A percentile compares a stretch with the other conserved stretches of the same genome.
Evolutionary conservation across 2,329 filamentous ascomycete genomes (phyloP).

Genomic region (Chrysoporthe cubensis): DNA sequence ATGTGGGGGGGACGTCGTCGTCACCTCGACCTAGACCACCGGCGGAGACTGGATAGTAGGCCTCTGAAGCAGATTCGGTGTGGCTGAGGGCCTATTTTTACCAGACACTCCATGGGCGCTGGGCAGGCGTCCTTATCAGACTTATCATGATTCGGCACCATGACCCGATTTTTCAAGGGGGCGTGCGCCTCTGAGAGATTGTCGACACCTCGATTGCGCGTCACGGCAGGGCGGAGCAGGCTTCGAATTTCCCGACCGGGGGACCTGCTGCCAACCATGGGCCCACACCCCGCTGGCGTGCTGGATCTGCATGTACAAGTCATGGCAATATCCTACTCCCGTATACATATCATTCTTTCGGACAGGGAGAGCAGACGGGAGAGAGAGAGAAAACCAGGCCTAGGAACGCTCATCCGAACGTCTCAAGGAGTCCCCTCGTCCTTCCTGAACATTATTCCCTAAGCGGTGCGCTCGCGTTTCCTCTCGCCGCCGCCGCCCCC

Average conservation of each 20-base stretch:
- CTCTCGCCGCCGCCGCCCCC: too few relatives aligned
- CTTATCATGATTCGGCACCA: not conserved
- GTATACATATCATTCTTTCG: not conserved
- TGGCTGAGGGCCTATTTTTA: not conserved
- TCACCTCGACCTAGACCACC: not conserved
- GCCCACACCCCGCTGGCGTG: not conserved
- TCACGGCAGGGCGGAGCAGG: not conserved
- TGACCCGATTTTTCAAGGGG: not conserved
- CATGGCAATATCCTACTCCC: not conserved
- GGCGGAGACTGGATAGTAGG: too few relatives aligned
- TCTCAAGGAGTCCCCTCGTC: too few relatives aligned
- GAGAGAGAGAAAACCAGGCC: not conserved
- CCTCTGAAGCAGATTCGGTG: not conserved
- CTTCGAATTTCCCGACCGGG: not conserved
- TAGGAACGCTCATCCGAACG: not conserved
- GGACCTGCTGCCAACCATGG: not conserved
- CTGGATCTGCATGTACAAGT: not conserved
- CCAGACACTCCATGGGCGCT: not conserved
- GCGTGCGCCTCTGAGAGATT: not conserved
- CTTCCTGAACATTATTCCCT: too few relatives aligned
- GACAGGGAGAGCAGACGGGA: not conserved
- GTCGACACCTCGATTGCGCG: not conserved
- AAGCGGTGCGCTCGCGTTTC: too few relatives aligned
- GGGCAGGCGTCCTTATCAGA: not conserved
- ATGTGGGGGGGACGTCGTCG: not conserved